Base-by-base conservation (phyloP, 805 yeast genomes). In the Sugiyamaella smithiae region DNA sequence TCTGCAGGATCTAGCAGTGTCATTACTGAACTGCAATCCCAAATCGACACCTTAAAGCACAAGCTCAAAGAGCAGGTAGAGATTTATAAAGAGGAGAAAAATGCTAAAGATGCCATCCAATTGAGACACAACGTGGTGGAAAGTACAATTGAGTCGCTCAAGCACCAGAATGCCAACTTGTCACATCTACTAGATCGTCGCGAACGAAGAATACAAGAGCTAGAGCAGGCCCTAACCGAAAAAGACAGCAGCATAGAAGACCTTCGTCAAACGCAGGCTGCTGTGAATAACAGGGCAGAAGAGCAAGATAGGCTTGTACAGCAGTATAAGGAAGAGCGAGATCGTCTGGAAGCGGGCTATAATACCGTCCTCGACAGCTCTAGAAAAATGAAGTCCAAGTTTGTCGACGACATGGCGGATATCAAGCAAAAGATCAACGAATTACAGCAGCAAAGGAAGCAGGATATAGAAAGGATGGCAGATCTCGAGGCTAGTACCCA, bases 121-220 rank as follows among this genome's bases (percentile, higher is more conserved):
- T 56, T 52, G 40, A 25, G 33, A 4, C n/a, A 24, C 22, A 58
- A 59, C 25, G 44, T 50, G 31, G 40, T 52, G 26, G 62, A 49
- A 23, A 37, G 50, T 12, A 48, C 55, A 5, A 35, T 51, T 31
- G 56, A 53, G 35, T 50, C 82, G 52, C 71, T 85, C 32, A 84
- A 84, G 64, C 90, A 85, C 63, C 91, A 88, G 59, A 83, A 83
- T 57, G 89, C 85, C 54, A 83, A 83, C 70, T 72, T 84, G 37
- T 82, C 77, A 58, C 80, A 88, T 1, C 67, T 85, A 53, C 67
- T 87, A 50, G 79, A 76, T 53, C 70, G 95, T 45, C 85, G 85
- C 58, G 88, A 85, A 57, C 72, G 90, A 45, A 71, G 87, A 46
- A 76, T 85, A 22, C 59, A 69, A 25, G 91, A 84, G 55, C 67